Base-by-base conservation (phyloP, 2,329 filamentous ascomycete species). In the Triangularia setosa region DNA sequence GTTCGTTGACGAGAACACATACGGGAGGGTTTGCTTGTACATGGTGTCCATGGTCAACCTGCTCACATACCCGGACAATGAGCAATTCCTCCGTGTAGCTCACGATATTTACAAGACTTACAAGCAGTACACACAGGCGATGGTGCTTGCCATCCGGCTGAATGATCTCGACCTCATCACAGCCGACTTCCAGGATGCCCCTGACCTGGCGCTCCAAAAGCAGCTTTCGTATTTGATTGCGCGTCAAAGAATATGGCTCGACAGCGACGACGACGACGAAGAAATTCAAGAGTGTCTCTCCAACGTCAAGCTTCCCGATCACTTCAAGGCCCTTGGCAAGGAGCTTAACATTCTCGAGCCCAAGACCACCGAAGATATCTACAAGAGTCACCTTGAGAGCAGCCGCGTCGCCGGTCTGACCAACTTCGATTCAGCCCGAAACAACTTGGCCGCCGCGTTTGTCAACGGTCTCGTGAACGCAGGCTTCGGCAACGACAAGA, bases 41-140 rank as follows among this genome's bases (percentile, higher is more conserved):
- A 97, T 99, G 90, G 92, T 96, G 72, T 96, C 92, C 82, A 98
- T 98, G 91, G 95, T 99, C 70, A 96, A 95, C 74, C 86, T 99
- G 21, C 87, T 99, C 76, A 97, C 95, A 61, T 98, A 96, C 74
- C 95, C 95, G 53, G 95, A 99, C 78, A 97, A 99, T 78, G 92
- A 97, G 75, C 89, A 91, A 72, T 98, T 99, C 79, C 88, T 99
- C 65, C 89, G 88, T 69, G 96, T 94, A 7, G 93, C 94, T 57
- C 95, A 98, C 80, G 86, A 89, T 68, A 96, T 99, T 74, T 99
- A 99, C 80, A 89, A 93, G 72, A 85, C 91, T 71, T 96, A 97
- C 82, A 91, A 95, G 73, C 92, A 97, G 76, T 89, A 93, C 71
- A 90, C 94, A 3, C 93, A 97, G 77, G 96, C 96, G 3, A 93